phyloP scores from a whole-genome alignment of 441 rosid species.

The Erodium chrysanthum region DNA sequence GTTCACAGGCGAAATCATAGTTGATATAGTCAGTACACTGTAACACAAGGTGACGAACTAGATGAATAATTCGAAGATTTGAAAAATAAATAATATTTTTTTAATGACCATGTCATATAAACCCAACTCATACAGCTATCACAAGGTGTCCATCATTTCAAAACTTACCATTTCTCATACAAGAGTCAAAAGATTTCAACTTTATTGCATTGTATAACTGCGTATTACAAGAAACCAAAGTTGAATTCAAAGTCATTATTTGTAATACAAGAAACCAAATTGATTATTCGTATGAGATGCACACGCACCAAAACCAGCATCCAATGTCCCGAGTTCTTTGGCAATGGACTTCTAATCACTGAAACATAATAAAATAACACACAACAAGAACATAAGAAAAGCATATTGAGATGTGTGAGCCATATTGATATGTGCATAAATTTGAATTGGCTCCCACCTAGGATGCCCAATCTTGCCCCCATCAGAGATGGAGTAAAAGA shows the following conservation, averaged over 20 bases:
- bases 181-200: no score
- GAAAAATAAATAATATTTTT: no score
- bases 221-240: no score
- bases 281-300: neutral
- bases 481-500: neutral
- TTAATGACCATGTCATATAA: no score
- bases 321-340: neutral
- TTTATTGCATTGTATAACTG: no score
- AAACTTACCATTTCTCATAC: no score
- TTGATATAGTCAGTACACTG: no score
- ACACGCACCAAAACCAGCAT: slow-evolving; percentile 5
- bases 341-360: neutral
- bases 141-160: no score
- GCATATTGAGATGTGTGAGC: neutral
- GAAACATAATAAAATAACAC: neutral
- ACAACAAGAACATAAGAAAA: neutral
- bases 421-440: neutral
- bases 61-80: no score
- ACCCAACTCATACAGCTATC: no score
- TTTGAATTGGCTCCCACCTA: neutral
- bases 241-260: neutral
- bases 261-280: neutral
- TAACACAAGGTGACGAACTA: no score
- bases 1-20: no score
- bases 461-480: neutral